Evolutionary conservation across 75 land plant species (phyloP).

Genomic region (Pseudotsuga menziesii): DNA sequence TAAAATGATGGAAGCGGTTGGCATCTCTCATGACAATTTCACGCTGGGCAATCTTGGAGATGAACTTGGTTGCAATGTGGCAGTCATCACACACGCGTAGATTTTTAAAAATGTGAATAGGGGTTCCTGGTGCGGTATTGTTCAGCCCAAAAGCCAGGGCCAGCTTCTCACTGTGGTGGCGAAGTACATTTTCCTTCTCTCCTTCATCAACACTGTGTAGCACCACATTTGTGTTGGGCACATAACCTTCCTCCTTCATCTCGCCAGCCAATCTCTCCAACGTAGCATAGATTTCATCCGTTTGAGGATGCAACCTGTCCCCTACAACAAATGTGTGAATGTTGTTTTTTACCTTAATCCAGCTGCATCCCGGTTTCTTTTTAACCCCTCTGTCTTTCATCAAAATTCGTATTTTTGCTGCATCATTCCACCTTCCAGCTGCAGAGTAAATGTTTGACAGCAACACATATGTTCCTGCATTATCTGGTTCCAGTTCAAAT

Average conservation of each 20-base stretch:
- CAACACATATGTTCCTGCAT: constrained; percentile 20
- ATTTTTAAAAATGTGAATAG: constrained; percentile 21
- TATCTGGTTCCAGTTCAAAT: constrained; percentile 21
- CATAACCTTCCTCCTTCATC: background rate
- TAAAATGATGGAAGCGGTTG: constrained; percentile 25
- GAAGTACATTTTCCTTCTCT: constrained; percentile 1
- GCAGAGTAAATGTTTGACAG: constrained; percentile 40
- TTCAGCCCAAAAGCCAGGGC: constrained; percentile 9
- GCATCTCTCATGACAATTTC: constrained; percentile 26
- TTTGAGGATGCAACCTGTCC: constrained; percentile 22
- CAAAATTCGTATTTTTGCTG: constrained; percentile 14
- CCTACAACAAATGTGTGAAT: constrained; percentile 29
- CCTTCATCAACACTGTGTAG: background rate
- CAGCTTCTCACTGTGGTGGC: constrained; percentile 13
- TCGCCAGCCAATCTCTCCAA: constrained; percentile 24
- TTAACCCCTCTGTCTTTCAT: constrained; percentile 16
- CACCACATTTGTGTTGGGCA: background rate
- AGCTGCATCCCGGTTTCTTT: constrained; percentile 47
- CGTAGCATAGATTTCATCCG: constrained; percentile 18
- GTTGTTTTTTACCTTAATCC: constrained; percentile 25
- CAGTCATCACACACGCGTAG: constrained; percentile 25
- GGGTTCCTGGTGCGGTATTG: constrained; percentile 18
- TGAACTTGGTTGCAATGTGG: constrained; percentile 20
- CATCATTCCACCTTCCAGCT: constrained; percentile 36
- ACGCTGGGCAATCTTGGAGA: constrained; percentile 15